Evolutionary conservation across 176 grass and related monocot genomes (phyloP), one percentile per base, ranked within the genome.

Genomic region (Aegilops tauschii): DNA sequence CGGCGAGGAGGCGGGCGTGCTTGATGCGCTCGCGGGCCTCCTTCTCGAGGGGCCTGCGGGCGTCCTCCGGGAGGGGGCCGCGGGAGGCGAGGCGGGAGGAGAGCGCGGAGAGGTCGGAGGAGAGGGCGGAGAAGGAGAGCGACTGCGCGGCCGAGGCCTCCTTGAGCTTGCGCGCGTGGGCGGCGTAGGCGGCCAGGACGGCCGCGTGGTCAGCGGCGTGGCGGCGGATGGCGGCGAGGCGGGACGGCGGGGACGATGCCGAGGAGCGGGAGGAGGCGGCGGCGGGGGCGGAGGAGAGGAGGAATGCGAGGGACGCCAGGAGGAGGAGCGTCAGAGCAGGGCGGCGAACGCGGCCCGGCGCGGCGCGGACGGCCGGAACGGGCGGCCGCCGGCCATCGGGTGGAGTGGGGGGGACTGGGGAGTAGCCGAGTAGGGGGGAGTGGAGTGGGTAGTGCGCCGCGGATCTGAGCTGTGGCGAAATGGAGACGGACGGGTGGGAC

Each of bases 1-100:
- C 83, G 29, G 95, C 85, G 82, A 96, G 90, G 23, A 89, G 87
- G 68, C 94, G 92, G 2, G 97, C 92, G 44, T 82, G 6, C 89
- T 99, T 99, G 78, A 96, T 78, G 30, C 94, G 97, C 45, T 99
- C 97, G 50, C 93, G 93, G 14, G 92, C 90, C 80, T 99, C 97
- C 90, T 96, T 99, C 92, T 99, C 94, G 18, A 96, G 68, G 17
- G 89, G 80, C 65, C 49, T 90, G 31, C 93, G 86, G 61, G 80
- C 77, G 69, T 92, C 91, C 69, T 92, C 91, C 8, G 84, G 75
- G 12, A 89, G 80, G 76, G 81, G 58, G 50, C 32, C 37, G 62
- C 83, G 80, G 50, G 87, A 61, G 47, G 80, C 73, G 84, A 92
- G 91, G 72, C 90, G 90, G 17, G 95, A 79, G 27, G 95, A 89